Conservation (phyloP, 1,284 basidiomycete genomes). For the Erythrobasidium hasegawianum region DNA sequence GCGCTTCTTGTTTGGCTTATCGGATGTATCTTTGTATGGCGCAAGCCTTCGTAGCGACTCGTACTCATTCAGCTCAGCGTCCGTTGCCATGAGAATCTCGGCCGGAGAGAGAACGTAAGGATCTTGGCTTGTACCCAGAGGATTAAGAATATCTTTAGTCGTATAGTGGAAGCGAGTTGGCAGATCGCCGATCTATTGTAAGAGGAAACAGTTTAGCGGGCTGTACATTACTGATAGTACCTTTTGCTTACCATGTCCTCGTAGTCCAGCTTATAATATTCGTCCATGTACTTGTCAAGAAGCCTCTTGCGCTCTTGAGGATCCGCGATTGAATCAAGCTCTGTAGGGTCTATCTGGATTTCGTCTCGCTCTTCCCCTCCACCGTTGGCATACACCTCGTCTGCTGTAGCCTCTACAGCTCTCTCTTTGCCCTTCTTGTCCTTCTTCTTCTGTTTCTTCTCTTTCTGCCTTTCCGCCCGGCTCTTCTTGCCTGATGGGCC, state of each 20-base stretch:
- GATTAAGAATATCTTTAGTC: slow-evolving; percentile 45
- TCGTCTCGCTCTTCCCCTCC: too few species aligned
- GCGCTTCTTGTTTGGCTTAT: slow-evolving; percentile 56
- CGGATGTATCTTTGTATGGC: slow-evolving; percentile 68
- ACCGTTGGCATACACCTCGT: slow-evolving; percentile 46
- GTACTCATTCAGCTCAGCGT: slow-evolving; percentile 87
- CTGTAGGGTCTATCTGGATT: slow-evolving; percentile 80
- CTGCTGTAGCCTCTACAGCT: slow-evolving; percentile 40
- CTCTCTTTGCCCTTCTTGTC: slow-evolving; percentile 73
- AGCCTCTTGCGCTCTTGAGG: slow-evolving; percentile 48
- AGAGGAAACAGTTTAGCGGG: neutral
- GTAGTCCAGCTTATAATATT: slow-evolving; percentile 84
- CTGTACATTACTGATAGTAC: slow-evolving; percentile 18
- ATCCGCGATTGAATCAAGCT: slow-evolving; percentile 69
- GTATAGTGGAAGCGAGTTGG: slow-evolving; percentile 93
- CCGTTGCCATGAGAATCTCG: slow-evolving; percentile 89
- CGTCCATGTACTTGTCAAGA: slow-evolving; percentile 82
- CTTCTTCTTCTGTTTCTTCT: slow-evolving; percentile 59
- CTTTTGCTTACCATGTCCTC: slow-evolving; percentile 75
- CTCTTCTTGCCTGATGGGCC: slow-evolving; percentile 35
- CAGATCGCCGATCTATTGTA: slow-evolving; percentile 79
- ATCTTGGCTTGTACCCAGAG: slow-evolving; percentile 47
- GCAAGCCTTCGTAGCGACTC: slow-evolving; percentile 84
- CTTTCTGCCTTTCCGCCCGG: slow-evolving; percentile 48
- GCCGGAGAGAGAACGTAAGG: slow-evolving; percentile 71